Percentiles rank a stretch among this genome's conserved stretches.
These are phyloP conservation scores for Clavariopsis aquatica DNA, from an alignment of 495 filamentous ascomycete species.

Conservation along the genomic window DNA sequence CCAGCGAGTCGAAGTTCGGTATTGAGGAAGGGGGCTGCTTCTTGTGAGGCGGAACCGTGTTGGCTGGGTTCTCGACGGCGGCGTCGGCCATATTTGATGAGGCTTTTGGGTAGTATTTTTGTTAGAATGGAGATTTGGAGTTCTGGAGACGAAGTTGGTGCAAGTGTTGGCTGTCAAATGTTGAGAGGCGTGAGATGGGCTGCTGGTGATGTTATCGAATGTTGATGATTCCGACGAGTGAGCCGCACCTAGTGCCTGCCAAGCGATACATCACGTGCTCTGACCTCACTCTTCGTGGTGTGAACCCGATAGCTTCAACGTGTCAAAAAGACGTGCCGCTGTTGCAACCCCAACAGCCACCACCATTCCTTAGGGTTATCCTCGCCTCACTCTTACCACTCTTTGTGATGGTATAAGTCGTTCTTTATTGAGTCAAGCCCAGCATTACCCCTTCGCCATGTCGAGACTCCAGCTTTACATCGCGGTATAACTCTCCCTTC, in stretches of 20 bases:
- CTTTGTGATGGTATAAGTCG: conserved; percentile 12
- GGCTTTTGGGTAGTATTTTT: not conserved
- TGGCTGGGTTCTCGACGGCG: conserved; percentile 75
- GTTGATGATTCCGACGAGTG: too few relatives aligned
- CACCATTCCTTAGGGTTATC: not conserved
- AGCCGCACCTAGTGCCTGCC: too few relatives aligned
- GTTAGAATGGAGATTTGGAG: not conserved
- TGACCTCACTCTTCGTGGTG: not conserved
- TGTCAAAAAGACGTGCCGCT: not conserved
- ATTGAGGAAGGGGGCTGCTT: conserved; percentile 80
- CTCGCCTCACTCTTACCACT: not conserved
- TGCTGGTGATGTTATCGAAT: too few relatives aligned
- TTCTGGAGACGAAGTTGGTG: not conserved
- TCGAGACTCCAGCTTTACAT: conserved; percentile 30
- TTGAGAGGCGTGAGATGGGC: not conserved
- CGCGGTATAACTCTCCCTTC: conserved; percentile 14
- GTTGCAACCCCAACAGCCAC: not conserved
- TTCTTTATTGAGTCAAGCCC: conserved; percentile 15
- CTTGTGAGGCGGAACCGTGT: conserved; percentile 70
- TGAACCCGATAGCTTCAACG: not conserved
- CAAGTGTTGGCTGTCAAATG: not conserved
- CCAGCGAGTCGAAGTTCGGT: conserved; percentile 83
- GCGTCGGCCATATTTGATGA: conserved; percentile 70
- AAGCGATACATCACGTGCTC: not conserved
- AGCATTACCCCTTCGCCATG: conserved; percentile 15